Conservation (phyloP, 163 green algal genomes). For the Chloromonas sp. region DNA sequence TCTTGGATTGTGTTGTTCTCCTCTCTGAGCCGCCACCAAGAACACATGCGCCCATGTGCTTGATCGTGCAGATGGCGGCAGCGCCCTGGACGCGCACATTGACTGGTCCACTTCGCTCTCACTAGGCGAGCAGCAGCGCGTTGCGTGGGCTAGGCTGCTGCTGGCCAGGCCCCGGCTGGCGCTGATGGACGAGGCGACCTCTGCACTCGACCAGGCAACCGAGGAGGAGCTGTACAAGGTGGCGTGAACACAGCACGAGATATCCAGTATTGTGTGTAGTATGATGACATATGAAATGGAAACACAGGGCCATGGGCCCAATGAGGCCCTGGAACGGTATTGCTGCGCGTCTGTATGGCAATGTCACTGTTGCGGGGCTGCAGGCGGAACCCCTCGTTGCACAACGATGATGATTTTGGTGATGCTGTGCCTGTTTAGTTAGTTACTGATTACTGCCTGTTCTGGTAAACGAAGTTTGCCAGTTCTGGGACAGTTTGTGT, state of each 20-base stretch:
- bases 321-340: not conserved
- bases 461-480: not conserved
- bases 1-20: no score
- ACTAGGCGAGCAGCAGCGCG: constrained; percentile 89
- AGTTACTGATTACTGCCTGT: no score
- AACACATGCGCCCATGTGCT: no score
- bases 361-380: not conserved
- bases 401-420: no score
- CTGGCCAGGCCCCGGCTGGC: constrained; percentile 67
- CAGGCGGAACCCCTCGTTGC: no score
- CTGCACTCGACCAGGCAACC: constrained; percentile 74
- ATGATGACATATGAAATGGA: no score
- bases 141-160: constrained; percentile 81
- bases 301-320: not conserved
- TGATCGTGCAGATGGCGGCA: not conserved
- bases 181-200: constrained; percentile 87
- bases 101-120: constrained; percentile 78
- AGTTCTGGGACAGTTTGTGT: not conserved
- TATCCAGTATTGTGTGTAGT: not conserved
- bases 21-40: no score
- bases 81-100: constrained; percentile 44
- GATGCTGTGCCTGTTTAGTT: no score
- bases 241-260: not conserved
- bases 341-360: not conserved
- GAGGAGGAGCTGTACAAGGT: constrained; percentile 70